Evolutionary conservation across 805 yeast species (phyloP).

Genomic region (Barnettozyma pratensis): DNA sequence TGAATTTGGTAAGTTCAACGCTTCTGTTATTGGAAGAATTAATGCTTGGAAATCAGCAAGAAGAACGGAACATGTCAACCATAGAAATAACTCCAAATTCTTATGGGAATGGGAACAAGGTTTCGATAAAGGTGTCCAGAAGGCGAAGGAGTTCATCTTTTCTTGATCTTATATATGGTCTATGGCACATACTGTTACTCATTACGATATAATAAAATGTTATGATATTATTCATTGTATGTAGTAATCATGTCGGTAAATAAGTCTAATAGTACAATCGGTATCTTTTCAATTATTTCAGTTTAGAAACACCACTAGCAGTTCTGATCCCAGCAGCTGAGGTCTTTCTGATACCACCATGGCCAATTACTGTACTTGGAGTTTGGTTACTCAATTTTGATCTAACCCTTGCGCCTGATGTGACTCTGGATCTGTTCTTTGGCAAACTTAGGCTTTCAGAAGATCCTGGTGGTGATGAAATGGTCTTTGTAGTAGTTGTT

Average conservation of each 20-base stretch:
- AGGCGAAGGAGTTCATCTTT: constrained; percentile 7
- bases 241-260: background rate
- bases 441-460: constrained; percentile 21
- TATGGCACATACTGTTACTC: background rate
- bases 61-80: constrained; percentile 50
- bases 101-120: constrained; percentile 94
- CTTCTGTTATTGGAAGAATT: constrained; percentile 68
- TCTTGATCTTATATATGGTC: background rate
- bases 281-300: constrained; percentile 5
- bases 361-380: constrained; percentile 17
- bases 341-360: constrained; percentile 25
- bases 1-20: constrained; percentile 64
- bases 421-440: constrained; percentile 21
- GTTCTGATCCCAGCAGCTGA: constrained; percentile 20
- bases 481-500: constrained; percentile 26
- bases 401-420: constrained; percentile 28
- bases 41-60: constrained; percentile 67
- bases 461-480: constrained; percentile 26
- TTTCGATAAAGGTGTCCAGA: constrained; percentile 52
- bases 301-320: constrained; percentile 19
- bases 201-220: no score
- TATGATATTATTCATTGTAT: no score
- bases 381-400: constrained; percentile 21
- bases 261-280: background rate
- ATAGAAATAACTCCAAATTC: constrained; percentile 50